Base-by-base conservation (phyloP, 2,329 filamentous ascomycete species). In the Ramularia collo-cygni region DNA sequence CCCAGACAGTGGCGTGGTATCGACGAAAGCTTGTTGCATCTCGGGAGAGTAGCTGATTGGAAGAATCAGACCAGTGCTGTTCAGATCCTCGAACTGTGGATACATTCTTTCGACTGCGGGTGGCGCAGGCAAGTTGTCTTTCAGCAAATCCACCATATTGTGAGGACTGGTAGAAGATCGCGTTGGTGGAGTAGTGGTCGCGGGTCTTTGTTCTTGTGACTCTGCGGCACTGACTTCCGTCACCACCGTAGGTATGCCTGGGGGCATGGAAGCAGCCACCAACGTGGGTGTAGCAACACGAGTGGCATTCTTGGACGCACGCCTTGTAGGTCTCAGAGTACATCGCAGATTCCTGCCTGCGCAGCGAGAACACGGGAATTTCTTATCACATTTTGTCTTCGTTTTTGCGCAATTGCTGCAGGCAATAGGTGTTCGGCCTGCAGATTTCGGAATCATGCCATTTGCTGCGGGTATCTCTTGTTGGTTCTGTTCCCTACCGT, bases 341-440 rank as follows among this genome's bases (percentile, higher is more conserved):
- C 69, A 72, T 41, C 64, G 59, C 29, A 73, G 60, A 46, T 71
- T 71, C 33, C 69, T 57, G 12, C 64, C 62, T n/a, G 66, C 68
- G 58, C 70, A 73, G 43, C 70, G 61, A 50, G 64, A 69, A 58
- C 70, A 73, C n/a, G 70, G 70, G 40, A 72, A 72, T 56, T 72
- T 72, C 58, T 72, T 72, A 47, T 73, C 70, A 46, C 70, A 73
- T 46, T 72, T 73, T 9, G 70, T 73, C 60, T 73, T 73, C 3
- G 69, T 72, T 55, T 72, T 72, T 8, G 70, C 69, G 47, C 70
- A 73, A 43, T 72, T 72, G 53, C 65, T 71, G 58, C 70, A 73
- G 17, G 70, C 70, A 44, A 72, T 73, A 8, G 70, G 69, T 26
- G 69, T 73, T 43, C 70, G 60, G 12, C 69, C 69, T 10, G 70